A percentile compares a stretch with the other conserved stretches of the same genome.
These are phyloP conservation scores for Mortierella sp. DNA, from an alignment of 371 early-diverging fungal species.

Conservation along the genomic window DNA sequence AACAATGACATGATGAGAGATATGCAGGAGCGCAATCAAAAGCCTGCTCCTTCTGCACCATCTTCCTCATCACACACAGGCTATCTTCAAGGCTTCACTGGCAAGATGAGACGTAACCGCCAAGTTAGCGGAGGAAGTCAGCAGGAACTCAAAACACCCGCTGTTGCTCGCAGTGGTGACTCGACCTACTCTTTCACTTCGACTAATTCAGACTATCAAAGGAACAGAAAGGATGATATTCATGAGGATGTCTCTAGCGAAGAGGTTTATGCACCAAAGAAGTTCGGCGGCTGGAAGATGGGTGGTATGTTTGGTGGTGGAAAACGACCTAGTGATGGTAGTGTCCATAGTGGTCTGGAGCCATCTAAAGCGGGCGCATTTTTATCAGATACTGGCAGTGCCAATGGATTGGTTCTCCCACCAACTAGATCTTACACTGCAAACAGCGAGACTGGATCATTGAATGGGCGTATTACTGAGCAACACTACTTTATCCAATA, in stretches of 20 bases:
- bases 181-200: slow-evolving; percentile 37
- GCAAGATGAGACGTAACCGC: slow-evolving; percentile 39
- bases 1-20: slow-evolving; percentile 68
- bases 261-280: slow-evolving; percentile 42
- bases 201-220: slow-evolving; percentile 18
- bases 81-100: slow-evolving; percentile 22
- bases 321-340: slow-evolving; percentile 34
- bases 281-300: slow-evolving; percentile 57
- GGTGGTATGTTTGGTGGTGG: slow-evolving; percentile 33
- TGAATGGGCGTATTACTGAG: slow-evolving; percentile 51
- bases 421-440: slow-evolving; percentile 26
- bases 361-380: not conserved
- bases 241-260: slow-evolving; percentile 52
- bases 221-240: slow-evolving; percentile 19
- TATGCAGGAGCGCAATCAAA: slow-evolving; percentile 39
- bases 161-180: slow-evolving; percentile 32
- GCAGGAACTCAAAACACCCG: slow-evolving; percentile 23
- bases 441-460: slow-evolving; percentile 44
- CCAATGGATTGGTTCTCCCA: slow-evolving; percentile 33
- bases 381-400: slow-evolving; percentile 6
- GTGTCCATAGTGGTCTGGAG: slow-evolving; percentile 59
- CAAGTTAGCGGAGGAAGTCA: slow-evolving; percentile 36
- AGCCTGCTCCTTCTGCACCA: not conserved
- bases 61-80: slow-evolving; percentile 3
- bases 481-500: slow-evolving; percentile 74